Conservation (phyloP, 192 early-diverging fungal species). For the Linnemannia zychae region DNA sequence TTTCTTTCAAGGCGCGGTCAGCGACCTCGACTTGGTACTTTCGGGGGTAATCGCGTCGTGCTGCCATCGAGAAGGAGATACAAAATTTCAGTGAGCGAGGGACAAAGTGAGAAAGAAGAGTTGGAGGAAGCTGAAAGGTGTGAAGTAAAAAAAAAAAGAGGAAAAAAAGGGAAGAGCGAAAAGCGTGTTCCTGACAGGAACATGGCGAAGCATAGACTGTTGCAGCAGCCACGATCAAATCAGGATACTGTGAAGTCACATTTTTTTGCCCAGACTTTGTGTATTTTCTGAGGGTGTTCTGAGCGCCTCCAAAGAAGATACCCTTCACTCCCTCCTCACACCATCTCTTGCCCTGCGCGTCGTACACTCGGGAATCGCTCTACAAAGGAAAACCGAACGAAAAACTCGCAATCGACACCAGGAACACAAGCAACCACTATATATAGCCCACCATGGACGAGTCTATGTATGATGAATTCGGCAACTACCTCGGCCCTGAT, state of each 20-base stretch:
- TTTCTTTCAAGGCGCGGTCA: conserved; percentile 72
- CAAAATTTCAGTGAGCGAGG: neutral
- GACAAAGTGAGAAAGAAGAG: neutral
- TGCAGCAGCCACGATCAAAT: neutral
- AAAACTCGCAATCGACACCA: neutral
- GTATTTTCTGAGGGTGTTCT: neutral
- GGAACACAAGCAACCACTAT: neutral
- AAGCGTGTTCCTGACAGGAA: neutral
- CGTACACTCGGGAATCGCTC: conserved; percentile 1
- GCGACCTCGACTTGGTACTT: conserved; percentile 88
- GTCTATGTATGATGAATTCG: conserved; percentile 91
- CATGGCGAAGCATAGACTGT: neutral
- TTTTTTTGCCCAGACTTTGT: neutral
- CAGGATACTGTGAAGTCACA: neutral
- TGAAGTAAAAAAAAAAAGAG: neutral
- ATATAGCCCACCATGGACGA: conserved; percentile 74
- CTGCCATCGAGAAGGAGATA: neutral
- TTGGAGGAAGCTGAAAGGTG: neutral
- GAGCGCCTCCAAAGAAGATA: neutral
- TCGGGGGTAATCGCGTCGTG: conserved; percentile 4
- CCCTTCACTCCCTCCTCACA: neutral
- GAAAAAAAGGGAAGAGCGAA: neutral
- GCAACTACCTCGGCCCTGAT: conserved; percentile 99
- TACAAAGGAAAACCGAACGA: neutral
- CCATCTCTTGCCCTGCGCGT: conserved; percentile 1